Percentiles rank a stretch among this genome's conserved stretches.
phyloP scores from a whole-genome alignment of 108 stramenopile species.

The Nitzschia putrida region DNA sequence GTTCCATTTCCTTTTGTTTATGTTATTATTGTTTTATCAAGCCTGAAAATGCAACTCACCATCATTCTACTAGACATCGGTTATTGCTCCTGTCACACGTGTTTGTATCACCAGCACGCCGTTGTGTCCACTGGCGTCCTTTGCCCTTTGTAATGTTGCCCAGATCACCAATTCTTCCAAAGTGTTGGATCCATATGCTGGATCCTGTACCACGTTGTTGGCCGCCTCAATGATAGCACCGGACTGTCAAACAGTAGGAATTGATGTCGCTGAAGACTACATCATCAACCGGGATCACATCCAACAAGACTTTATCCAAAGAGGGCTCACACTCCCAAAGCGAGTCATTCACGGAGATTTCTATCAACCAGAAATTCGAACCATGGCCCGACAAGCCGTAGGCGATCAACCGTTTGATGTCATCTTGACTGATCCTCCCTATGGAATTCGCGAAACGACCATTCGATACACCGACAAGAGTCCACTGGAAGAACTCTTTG shows the following conservation, averaged over 20 bases:
- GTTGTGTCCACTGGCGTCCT: slow-evolving; percentile 79
- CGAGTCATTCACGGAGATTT: slow-evolving; percentile 71
- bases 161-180: slow-evolving; percentile 29
- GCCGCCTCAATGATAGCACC: slow-evolving; percentile 79
- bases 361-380: slow-evolving; percentile 45
- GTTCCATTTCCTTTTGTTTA: background rate
- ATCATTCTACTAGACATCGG: slow-evolving; percentile 29
- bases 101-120: slow-evolving; percentile 88
- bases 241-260: slow-evolving; percentile 59
- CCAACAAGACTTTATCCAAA: slow-evolving; percentile 60
- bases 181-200: slow-evolving; percentile 83
- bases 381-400: slow-evolving; percentile 40
- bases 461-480: slow-evolving; percentile 30
- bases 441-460: slow-evolving; percentile 67
- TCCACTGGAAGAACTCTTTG: slow-evolving; percentile 61
- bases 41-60: background rate
- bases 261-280: slow-evolving; percentile 78
- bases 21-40: background rate
- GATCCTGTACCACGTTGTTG: slow-evolving; percentile 75
- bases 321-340: slow-evolving; percentile 56
- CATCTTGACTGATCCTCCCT: slow-evolving; percentile 80
- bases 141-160: slow-evolving; percentile 77
- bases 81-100: slow-evolving; percentile 75
- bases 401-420: slow-evolving; percentile 59
- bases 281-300: slow-evolving; percentile 74